phyloP scores from a whole-genome alignment of 169 alveolate genomes.

The Cryptosporidium bovis region DNA sequence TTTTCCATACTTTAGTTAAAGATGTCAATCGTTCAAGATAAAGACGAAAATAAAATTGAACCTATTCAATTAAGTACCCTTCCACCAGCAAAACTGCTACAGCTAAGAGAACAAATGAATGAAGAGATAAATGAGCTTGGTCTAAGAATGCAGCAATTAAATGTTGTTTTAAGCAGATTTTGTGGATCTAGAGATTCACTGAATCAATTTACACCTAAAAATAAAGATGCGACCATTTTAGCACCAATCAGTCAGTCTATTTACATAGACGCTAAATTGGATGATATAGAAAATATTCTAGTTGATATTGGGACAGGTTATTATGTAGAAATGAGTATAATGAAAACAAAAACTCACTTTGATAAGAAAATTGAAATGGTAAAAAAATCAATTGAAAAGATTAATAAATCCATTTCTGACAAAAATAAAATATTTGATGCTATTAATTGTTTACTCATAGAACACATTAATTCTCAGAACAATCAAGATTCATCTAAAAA shows the following conservation, averaged over 20 bases:
- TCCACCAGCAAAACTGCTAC: constrained; percentile 70
- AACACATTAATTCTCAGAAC: constrained; percentile 36
- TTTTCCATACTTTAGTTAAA: not conserved
- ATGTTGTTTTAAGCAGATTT: constrained; percentile 34
- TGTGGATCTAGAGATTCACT: constrained; percentile 39
- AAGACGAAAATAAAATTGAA: constrained; percentile 18
- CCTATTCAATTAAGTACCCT: constrained; percentile 40
- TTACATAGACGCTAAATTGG: constrained; percentile 54
- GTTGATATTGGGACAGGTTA: constrained; percentile 72
- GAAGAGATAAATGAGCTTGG: constrained; percentile 51
- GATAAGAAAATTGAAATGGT: constrained; percentile 58
- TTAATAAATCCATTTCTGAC: constrained; percentile 41
- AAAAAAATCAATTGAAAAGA: constrained; percentile 51
- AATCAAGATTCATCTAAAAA: not conserved
- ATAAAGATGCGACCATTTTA: constrained; percentile 29
- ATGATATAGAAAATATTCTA: constrained; percentile 33
- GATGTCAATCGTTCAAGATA: not conserved
- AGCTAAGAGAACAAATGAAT: constrained; percentile 61
- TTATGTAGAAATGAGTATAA: constrained; percentile 58
- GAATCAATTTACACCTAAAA: constrained; percentile 48
- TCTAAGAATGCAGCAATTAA: constrained; percentile 40
- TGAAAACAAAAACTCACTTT: constrained; percentile 44
- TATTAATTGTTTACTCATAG: constrained; percentile 35
- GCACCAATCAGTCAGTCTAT: constrained; percentile 69
- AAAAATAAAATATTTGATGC: constrained; percentile 67